These are phyloP conservation scores for Chaetomium strumarium DNA, from an alignment of 2,329 filamentous ascomycete genomes.

Conservation along the genomic window DNA sequence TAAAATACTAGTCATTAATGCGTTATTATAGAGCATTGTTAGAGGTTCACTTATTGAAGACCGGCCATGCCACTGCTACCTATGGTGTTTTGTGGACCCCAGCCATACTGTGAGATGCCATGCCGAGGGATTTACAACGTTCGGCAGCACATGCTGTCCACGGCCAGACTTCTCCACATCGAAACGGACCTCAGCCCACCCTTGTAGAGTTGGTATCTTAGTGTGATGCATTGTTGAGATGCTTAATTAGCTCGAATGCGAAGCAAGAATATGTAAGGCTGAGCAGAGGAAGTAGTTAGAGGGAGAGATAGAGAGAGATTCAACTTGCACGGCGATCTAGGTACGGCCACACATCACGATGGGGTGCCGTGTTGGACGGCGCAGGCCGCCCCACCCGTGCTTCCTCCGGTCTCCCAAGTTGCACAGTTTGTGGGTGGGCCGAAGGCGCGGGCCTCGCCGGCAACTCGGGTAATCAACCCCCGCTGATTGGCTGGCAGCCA, in stretches of 20 bases:
- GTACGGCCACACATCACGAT: no score
- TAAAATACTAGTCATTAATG: not conserved
- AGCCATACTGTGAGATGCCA: not conserved
- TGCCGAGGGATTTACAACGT: not conserved
- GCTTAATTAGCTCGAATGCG: no score
- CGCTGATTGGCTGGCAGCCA: constrained; percentile 24
- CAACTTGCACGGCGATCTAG: no score
- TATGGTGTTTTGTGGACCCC: no score
- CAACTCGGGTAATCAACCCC: constrained; percentile 29
- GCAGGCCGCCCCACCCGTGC: constrained; percentile 3
- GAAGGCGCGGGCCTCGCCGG: constrained; percentile 23
- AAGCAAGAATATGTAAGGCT: no score
- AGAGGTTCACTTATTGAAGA: no score
- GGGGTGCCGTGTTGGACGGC: not conserved
- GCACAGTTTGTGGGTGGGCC: constrained; percentile 2
- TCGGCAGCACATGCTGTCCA: not conserved
- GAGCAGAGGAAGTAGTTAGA: no score
- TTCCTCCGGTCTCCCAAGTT: not conserved
- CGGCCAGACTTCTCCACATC: not conserved
- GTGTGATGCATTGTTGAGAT: no score
- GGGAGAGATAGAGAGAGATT: no score
- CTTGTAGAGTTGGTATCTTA: no score
- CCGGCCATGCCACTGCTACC: no score
- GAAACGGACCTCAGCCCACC: no score
- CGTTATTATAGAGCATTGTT: not conserved